Percentiles rank a stretch among this genome's conserved stretches.
Evolutionary conservation across 129 eudicot genomes (phyloP).

Genomic region (Lactuca sativa): DNA sequence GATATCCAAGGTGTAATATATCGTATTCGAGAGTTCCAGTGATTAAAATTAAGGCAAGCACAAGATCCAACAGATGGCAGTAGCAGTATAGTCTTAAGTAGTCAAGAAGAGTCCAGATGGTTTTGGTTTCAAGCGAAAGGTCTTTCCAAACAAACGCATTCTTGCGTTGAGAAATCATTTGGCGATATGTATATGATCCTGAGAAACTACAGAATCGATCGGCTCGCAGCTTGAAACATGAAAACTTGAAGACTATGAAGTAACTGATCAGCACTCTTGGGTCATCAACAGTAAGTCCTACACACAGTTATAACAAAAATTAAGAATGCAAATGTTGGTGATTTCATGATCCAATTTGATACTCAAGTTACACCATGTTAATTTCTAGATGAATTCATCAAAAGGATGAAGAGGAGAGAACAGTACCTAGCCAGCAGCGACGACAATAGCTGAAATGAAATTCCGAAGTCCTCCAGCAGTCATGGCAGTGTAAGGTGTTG

Average conservation of each 20-base stretch:
- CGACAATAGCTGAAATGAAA: constrained; percentile 58
- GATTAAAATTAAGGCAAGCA: constrained; percentile 78
- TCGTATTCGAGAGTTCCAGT: constrained; percentile 98
- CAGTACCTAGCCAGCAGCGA: constrained; percentile 90
- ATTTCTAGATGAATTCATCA: not conserved
- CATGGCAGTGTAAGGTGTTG: constrained; percentile 66
- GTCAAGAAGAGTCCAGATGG: constrained; percentile 96
- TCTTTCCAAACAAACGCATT: constrained; percentile 95
- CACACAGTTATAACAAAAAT: constrained; percentile 22
- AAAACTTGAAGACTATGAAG: constrained; percentile 72
- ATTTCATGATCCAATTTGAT: too few species aligned
- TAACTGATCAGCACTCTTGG: constrained; percentile 88
- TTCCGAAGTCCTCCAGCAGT: constrained; percentile 79
- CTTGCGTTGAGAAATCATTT: constrained; percentile 84
- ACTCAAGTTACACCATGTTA: too few species aligned
- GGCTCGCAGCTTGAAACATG: constrained; percentile 94
- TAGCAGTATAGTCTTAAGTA: constrained; percentile 94
- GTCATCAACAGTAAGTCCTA: constrained; percentile 91
- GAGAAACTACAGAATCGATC: constrained; percentile 74
- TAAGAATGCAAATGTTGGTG: not conserved
- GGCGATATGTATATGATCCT: constrained; percentile 75
- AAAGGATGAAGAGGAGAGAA: constrained; percentile 26
- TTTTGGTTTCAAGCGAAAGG: constrained; percentile 93
- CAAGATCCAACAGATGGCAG: constrained; percentile 94
- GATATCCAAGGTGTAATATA: constrained; percentile 95